Percentiles rank a stretch among this genome's conserved stretches.
Evolutionary conservation across 257 asterid genomes (phyloP).

Genomic region (Marsdenia floribunda): DNA sequence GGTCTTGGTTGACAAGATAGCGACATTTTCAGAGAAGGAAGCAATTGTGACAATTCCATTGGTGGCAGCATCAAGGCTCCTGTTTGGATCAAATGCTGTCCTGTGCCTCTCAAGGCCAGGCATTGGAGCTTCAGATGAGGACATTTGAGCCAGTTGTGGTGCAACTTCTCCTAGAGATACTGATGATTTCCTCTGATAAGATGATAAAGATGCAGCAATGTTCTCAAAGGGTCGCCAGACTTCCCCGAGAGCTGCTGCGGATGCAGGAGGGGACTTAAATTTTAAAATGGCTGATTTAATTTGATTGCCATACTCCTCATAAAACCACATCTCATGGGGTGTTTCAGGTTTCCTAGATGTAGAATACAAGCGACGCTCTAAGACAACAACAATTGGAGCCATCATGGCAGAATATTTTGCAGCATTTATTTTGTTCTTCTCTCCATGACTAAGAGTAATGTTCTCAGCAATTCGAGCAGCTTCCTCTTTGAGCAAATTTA

Average conservation of each 20-base stretch:
- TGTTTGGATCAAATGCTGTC: constrained; percentile 51
- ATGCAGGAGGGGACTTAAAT: constrained; percentile 84
- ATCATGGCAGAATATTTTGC: constrained; percentile 99
- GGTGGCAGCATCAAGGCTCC: constrained; percentile 35
- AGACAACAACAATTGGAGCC: constrained; percentile 91
- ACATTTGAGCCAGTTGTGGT: constrained; percentile 72
- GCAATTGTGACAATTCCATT: constrained; percentile 70
- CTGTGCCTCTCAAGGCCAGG: constrained; percentile 95
- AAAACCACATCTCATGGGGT: constrained; percentile 86
- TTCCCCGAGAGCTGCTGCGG: constrained; percentile 78
- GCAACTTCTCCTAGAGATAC: constrained; percentile 89
- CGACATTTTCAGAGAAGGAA: constrained; percentile 68
- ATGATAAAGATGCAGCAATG: constrained; percentile 82
- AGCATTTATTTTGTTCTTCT: constrained; percentile 88
- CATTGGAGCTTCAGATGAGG: constrained; percentile 92
- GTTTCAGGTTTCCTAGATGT: constrained; percentile 93
- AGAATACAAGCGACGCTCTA: constrained; percentile 95
- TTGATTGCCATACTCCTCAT: constrained; percentile 67
- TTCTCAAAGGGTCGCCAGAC: constrained; percentile 94
- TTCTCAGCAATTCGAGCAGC: constrained; percentile 85
- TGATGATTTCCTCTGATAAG: constrained; percentile 87
- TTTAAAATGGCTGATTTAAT: constrained; percentile 70
- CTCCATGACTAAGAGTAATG: constrained; percentile 67
- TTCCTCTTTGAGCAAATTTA: constrained; percentile 92
- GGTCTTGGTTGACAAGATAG: constrained; percentile 89